Conservation (phyloP, 441 rosid genomes). For the Adansonia madagascariensis region DNA sequence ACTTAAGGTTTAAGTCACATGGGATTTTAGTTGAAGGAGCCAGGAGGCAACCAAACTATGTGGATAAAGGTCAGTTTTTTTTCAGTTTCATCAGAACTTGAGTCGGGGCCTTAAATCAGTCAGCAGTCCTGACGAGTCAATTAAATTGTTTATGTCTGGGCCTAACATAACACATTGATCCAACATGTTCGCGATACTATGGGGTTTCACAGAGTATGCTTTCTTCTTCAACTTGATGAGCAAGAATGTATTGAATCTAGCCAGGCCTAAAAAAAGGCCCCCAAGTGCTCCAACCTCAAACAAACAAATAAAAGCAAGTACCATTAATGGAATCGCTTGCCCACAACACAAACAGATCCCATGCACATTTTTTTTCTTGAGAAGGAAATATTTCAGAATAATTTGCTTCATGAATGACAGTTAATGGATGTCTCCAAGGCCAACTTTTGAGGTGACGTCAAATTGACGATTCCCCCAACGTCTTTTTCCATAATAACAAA, state of each 20-base stretch:
- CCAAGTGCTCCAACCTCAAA: background rate
- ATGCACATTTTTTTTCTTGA: background rate
- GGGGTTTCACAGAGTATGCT: no score
- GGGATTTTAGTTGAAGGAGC: background rate
- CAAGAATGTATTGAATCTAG: background rate
- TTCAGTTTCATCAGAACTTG: no score
- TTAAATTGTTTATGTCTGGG: no score
- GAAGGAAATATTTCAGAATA: background rate
- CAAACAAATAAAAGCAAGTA: background rate
- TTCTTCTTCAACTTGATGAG: no score
- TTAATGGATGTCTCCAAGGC: no score
- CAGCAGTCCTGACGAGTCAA: no score
- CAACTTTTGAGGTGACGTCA: background rate
- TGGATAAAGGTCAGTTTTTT: no score
- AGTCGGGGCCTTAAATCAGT: no score
- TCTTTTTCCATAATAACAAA: background rate
- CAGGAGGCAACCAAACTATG: no score
- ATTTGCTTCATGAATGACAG: background rate
- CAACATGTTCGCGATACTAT: no score
- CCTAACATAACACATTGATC: no score
- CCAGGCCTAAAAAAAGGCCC: background rate
- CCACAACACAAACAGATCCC: background rate
- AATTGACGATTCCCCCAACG: background rate
- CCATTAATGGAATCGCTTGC: background rate
- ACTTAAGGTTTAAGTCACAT: background rate